Evolutionary conservation across 2,329 filamentous ascomycete species (phyloP).

Genomic region (Xylariomycetidae sp.): DNA sequence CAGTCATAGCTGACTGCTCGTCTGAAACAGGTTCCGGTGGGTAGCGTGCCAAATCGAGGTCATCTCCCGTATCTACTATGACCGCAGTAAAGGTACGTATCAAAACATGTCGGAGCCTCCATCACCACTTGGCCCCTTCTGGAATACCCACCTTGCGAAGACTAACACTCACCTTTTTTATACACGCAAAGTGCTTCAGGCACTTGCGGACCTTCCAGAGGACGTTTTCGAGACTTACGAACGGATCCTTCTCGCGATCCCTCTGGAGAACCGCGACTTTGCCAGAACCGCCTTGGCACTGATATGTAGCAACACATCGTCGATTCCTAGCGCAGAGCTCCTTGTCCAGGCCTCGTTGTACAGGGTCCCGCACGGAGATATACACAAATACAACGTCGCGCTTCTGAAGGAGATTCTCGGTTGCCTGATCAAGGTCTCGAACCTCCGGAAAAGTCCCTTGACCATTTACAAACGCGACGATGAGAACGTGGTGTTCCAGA

Average conservation of each 20-base stretch:
- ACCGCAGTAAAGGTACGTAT: too few species aligned
- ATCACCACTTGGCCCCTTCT: too few species aligned
- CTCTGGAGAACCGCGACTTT: slow-evolving; percentile 11
- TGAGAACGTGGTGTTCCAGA: slow-evolving; percentile 10
- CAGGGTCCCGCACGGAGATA: slow-evolving; percentile 13
- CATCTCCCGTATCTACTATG: too few species aligned
- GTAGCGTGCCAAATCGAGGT: slow-evolving; percentile 23
- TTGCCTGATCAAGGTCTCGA: slow-evolving; percentile 17
- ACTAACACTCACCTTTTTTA: too few species aligned
- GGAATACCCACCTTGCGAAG: too few species aligned
- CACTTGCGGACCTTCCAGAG: slow-evolving; percentile 13
- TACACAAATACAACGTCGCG: slow-evolving; percentile 10
- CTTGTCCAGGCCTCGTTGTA: slow-evolving; percentile 19
- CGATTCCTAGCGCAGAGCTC: slow-evolving; percentile 18
- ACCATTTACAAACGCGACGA: slow-evolving; percentile 9
- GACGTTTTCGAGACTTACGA: slow-evolving; percentile 23
- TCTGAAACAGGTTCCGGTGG: slow-evolving; percentile 21
- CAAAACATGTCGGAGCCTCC: too few species aligned
- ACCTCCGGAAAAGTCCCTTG: slow-evolving; percentile 4
- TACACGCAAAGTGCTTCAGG: slow-evolving; percentile 11
- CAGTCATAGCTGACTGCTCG: background rate
- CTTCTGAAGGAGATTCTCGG: slow-evolving; percentile 16
- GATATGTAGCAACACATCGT: slow-evolving; percentile 19
- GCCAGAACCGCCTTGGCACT: slow-evolving; percentile 21
- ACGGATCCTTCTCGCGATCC: slow-evolving; percentile 18